Conservation (phyloP, 2,329 filamentous ascomycete species). For the Cadophora malorum region DNA sequence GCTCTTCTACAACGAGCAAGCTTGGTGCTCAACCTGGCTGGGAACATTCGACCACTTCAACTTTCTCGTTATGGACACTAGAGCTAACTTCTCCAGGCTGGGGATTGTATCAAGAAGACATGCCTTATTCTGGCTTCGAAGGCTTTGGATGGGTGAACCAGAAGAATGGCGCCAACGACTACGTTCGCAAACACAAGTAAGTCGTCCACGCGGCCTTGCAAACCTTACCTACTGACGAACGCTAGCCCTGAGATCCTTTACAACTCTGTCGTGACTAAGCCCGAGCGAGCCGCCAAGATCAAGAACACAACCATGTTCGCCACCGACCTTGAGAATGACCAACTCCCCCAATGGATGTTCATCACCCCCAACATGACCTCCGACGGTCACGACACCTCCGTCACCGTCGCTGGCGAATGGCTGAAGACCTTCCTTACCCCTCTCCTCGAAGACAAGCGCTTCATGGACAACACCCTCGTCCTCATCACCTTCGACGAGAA, state of each 20-base stretch:
- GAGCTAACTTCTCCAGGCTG: slow-evolving; percentile 49
- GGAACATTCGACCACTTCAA: no score
- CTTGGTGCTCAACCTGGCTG: no score
- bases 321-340: slow-evolving; percentile 66
- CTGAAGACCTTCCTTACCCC: slow-evolving; percentile 71
- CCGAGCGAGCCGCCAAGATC: slow-evolving; percentile 68
- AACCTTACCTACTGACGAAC: not conserved
- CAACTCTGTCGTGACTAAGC: slow-evolving; percentile 65
- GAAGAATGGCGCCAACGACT: slow-evolving; percentile 71
- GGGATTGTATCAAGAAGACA: slow-evolving; percentile 78
- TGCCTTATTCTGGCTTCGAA: slow-evolving; percentile 77
- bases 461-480: slow-evolving; percentile 78
- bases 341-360: slow-evolving; percentile 68
- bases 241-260: slow-evolving; percentile 62
- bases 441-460: slow-evolving; percentile 70
- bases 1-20: no score
- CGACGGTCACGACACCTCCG: slow-evolving; percentile 76
- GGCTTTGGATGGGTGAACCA: slow-evolving; percentile 69
- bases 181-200: slow-evolving; percentile 83
- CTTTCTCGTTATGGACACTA: not conserved
- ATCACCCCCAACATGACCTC: slow-evolving; percentile 73
- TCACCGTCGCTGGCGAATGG: slow-evolving; percentile 74
- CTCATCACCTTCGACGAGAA: slow-evolving; percentile 83
- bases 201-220: slow-evolving; percentile 29
- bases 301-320: slow-evolving; percentile 78